phyloP scores from a whole-genome alignment of 768 basidiomycete genomes.

The Candolleomyces eurysporus region DNA sequence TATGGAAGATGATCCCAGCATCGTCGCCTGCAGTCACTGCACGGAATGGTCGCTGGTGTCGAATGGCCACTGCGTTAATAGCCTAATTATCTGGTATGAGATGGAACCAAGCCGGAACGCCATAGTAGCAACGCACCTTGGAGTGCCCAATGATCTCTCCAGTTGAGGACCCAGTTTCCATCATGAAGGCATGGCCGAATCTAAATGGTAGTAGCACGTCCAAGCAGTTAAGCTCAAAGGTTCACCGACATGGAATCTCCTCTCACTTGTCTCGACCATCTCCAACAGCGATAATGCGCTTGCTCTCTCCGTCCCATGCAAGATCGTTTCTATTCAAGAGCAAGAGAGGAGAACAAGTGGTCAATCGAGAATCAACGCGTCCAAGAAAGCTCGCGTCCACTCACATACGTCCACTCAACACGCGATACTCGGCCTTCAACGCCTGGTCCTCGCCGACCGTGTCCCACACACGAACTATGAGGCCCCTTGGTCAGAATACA shows the following conservation, averaged over 20 bases:
- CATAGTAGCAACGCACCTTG: slow-evolving; percentile 49
- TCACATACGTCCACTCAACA: slow-evolving; percentile 71
- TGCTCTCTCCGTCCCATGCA: slow-evolving; percentile 95
- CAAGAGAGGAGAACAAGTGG: background rate
- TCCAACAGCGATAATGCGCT: slow-evolving; percentile 92
- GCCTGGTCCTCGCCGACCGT: slow-evolving; percentile 79
- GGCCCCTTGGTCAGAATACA: too few relatives aligned
- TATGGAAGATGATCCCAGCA: slow-evolving; percentile 75
- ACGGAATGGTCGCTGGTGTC: slow-evolving; percentile 86
- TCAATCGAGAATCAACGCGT: background rate
- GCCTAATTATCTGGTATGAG: slow-evolving; percentile 39
- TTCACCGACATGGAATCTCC: background rate
- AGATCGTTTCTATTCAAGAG: slow-evolving; percentile 71
- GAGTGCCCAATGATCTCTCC: slow-evolving; percentile 90
- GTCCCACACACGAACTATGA: slow-evolving; percentile 97
- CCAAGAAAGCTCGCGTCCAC: slow-evolving; percentile 17
- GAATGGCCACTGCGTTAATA: slow-evolving; percentile 86
- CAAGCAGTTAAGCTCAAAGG: background rate
- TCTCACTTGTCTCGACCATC: slow-evolving; percentile 85
- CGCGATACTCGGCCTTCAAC: slow-evolving; percentile 79
- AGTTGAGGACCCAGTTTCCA: slow-evolving; percentile 79
- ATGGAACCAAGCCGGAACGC: background rate
- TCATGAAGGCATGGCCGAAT: slow-evolving; percentile 81
- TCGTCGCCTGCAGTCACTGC: slow-evolving; percentile 91
- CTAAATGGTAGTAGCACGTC: slow-evolving; percentile 34